Percentiles rank a stretch among this genome's conserved stretches.
These are phyloP conservation scores for Przewalskia tangutica DNA, from an alignment of 257 asterid genomes.

Conservation along the genomic window DNA sequence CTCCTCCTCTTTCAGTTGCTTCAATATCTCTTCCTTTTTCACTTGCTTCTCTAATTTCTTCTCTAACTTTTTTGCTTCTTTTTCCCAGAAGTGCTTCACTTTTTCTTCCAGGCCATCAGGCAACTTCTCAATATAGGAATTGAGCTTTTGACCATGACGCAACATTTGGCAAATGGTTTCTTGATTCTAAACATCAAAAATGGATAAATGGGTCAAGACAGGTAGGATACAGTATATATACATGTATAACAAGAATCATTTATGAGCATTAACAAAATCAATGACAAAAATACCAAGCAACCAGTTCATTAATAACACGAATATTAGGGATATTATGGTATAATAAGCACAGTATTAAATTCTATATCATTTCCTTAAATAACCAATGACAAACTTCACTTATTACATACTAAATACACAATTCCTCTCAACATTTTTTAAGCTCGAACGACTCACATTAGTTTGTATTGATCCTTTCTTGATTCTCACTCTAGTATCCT, in stretches of 20 bases:
- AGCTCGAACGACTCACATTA: not conserved
- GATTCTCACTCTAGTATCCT: not conserved
- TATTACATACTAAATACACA: not conserved
- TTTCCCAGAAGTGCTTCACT: slow-evolving; percentile 18
- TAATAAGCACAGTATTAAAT: not conserved
- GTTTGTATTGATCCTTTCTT: not conserved
- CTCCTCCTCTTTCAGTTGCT: slow-evolving; percentile 22
- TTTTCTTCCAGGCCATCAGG: slow-evolving; percentile 70
- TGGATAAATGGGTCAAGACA: not conserved
- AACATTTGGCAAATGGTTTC: slow-evolving; percentile 53
- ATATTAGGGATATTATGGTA: not conserved
- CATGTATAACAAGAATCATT: not conserved
- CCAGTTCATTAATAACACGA: not conserved
- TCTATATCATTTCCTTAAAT: not conserved
- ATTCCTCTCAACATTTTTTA: not conserved
- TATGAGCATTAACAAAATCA: not conserved
- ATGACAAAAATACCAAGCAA: not conserved
- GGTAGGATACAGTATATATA: not conserved
- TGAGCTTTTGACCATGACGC: slow-evolving; percentile 34
- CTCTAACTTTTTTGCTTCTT: not conserved
- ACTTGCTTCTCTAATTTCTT: slow-evolving; percentile 7
- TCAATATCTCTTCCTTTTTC: slow-evolving; percentile 18
- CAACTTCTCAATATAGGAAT: slow-evolving; percentile 52
- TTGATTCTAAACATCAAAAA: slow-evolving; percentile 52
- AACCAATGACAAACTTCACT: not conserved